Percentiles rank a stretch among this genome's conserved stretches.
phyloP scores from a whole-genome alignment of 108 stramenopile genomes.

The Conticribra weissflogii region DNA sequence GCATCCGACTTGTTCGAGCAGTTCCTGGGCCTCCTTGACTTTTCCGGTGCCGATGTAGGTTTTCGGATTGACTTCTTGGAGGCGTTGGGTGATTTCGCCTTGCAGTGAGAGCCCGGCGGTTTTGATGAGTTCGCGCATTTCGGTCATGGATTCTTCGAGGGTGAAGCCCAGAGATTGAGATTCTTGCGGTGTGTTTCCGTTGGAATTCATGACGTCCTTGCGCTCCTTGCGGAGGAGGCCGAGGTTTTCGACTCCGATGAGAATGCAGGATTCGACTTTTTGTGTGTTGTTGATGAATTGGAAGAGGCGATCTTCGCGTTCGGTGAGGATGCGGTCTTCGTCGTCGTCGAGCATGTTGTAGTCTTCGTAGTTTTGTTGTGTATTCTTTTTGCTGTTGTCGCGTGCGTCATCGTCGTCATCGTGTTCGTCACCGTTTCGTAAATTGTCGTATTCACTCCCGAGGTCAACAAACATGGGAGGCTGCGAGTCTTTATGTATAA shows the following conservation, averaged over 20 bases:
- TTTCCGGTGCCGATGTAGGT: constrained; percentile 91
- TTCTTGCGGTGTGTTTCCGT: background rate
- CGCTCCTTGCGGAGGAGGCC: constrained; percentile 28
- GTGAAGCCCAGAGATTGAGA: constrained; percentile 49
- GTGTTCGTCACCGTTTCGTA: too few relatives aligned
- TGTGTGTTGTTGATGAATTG: constrained; percentile 54
- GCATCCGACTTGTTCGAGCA: constrained; percentile 58
- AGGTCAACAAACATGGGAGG: too few relatives aligned
- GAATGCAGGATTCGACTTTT: constrained; percentile 71
- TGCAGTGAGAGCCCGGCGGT: constrained; percentile 88
- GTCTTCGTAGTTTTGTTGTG: too few relatives aligned
- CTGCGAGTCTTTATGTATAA: too few relatives aligned
- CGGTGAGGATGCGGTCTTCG: constrained; percentile 72
- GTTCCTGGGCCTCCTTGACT: constrained; percentile 65
- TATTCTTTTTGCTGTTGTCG: background rate
- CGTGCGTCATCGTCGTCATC: background rate
- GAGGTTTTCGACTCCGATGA: constrained; percentile 86
- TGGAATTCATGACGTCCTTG: background rate
- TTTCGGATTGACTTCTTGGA: constrained; percentile 90
- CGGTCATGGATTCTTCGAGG: constrained; percentile 90
- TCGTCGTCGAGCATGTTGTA: constrained; percentile 34
- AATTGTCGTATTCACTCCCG: too few relatives aligned
- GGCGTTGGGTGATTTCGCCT: constrained; percentile 86
- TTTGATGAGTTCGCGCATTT: constrained; percentile 92
- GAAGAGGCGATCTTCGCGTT: constrained; percentile 84